Base-by-base conservation (phyloP, 2,329 filamentous ascomycete genomes). In the Gnomoniopsis sp. region DNA sequence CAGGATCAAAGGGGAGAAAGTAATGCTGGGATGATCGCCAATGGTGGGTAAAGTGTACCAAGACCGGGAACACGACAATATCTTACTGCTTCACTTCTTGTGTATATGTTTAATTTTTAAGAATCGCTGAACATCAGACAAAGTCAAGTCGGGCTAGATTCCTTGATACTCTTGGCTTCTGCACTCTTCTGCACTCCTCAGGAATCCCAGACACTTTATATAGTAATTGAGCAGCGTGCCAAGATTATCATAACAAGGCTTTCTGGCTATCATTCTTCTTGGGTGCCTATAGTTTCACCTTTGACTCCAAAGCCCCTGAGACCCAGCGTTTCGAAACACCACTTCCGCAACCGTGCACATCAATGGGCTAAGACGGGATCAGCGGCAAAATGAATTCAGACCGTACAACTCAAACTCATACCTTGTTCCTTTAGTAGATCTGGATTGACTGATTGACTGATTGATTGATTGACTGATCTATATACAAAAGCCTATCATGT, bases 1-100 rank as follows among this genome's bases (percentile, higher is more conserved):
- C n/a, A 58, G 52, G 49, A 58, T 58, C 14, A 58, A 58, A 34
- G 55, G 49, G 17, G 55, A 58, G 33, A 58, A 49, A 33, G 36
- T 58, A 19, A 38, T 38, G n/a, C 49, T 52, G 21, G 44, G 44
- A 11, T 47, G 44, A 47, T 23, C 36, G 36, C 4, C 36, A 14
- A 41, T 41, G 36, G 36, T 41, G 36, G 17, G 36, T 15, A 15
- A 41, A 41, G 4, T 30, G 26, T 30, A 41, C 36, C 36, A 41
- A 41, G 6, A 41, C 36, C 17, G 12, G 36, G 36, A 41, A 15
- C 8, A 15, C 12, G 6, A 12, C 17, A 12, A 41, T 15, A 15
- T n/a, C 36, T 41, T 14, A 14, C 4, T 11, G 12, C 36, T 41
- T 41, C 36, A n/a, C 36, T 41, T 41, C 36, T 41, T 41, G 36